Conservation (phyloP, 495 filamentous ascomycete species). For the Penicillium salamii region DNA sequence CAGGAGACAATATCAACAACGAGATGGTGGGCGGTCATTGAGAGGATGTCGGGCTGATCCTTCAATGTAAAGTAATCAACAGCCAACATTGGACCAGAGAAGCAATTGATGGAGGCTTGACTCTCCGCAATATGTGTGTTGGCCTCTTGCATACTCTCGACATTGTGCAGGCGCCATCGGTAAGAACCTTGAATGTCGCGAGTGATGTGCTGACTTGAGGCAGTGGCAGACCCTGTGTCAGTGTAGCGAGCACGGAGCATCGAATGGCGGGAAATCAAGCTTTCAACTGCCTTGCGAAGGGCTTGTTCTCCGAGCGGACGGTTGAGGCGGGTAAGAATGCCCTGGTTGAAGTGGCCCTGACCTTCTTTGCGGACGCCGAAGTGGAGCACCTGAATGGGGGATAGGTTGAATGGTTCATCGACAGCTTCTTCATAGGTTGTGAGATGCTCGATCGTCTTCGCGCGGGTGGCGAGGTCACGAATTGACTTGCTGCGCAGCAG, state of each 20-base stretch:
- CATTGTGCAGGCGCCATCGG: slow-evolving; percentile 25
- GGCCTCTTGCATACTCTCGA: slow-evolving; percentile 20
- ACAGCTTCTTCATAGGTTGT: slow-evolving; percentile 38
- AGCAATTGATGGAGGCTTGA: slow-evolving; percentile 43
- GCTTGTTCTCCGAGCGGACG: slow-evolving; percentile 43
- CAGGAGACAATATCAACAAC: slow-evolving; percentile 71
- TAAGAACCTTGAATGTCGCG: slow-evolving; percentile 38
- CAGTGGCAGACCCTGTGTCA: slow-evolving; percentile 19
- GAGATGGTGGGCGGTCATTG: slow-evolving; percentile 64
- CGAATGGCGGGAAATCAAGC: slow-evolving; percentile 60
- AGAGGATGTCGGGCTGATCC: slow-evolving; percentile 46
- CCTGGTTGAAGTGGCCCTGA: slow-evolving; percentile 72
- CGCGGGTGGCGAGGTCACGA: slow-evolving; percentile 35
- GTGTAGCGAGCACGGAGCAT: slow-evolving; percentile 72
- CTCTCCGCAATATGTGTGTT: slow-evolving; percentile 34
- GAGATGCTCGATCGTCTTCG: slow-evolving; percentile 26
- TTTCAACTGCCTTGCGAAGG: slow-evolving; percentile 53
- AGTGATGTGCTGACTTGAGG: slow-evolving; percentile 38
- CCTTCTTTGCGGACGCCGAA: slow-evolving; percentile 55
- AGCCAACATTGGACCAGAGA: slow-evolving; percentile 42
- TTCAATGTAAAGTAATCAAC: slow-evolving; percentile 47
- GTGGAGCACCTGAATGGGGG: slow-evolving; percentile 70
- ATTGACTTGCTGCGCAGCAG: slow-evolving; percentile 48
- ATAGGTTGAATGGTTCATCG: slow-evolving; percentile 57
- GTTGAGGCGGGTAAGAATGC: slow-evolving; percentile 59